Evolutionary conservation across 257 asterid genomes (phyloP).

Genomic region (Asclepias syriaca): DNA sequence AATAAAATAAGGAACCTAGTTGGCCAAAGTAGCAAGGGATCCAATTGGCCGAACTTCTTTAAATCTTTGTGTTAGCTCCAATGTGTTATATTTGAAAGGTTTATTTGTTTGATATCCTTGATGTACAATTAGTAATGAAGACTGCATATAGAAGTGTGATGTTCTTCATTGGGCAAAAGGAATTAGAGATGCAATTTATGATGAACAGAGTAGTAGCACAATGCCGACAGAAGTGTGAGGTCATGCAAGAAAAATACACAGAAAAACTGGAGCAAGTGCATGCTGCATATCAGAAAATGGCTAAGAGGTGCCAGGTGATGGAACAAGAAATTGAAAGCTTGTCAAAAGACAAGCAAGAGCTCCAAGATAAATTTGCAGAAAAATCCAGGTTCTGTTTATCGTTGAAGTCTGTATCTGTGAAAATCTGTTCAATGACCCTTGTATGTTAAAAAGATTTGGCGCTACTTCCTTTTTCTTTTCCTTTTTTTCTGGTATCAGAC

Average conservation of each 20-base stretch:
- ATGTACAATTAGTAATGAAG: conserved; percentile 52
- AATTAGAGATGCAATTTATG: conserved; percentile 82
- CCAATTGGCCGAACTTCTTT: no score
- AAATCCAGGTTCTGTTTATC: conserved; percentile 58
- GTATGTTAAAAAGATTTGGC: background rate
- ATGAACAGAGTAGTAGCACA: conserved; percentile 70
- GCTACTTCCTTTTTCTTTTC: background rate
- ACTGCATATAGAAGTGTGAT: conserved; percentile 63
- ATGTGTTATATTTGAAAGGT: background rate
- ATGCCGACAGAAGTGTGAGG: conserved; percentile 81
- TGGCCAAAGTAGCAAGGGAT: no score
- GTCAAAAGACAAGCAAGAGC: conserved; percentile 86
- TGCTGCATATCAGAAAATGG: conserved; percentile 80
- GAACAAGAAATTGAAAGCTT: conserved; percentile 77
- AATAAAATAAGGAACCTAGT: no score
- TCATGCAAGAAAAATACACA: conserved; percentile 80
- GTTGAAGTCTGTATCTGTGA: conserved; percentile 2
- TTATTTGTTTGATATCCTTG: conserved; percentile 30
- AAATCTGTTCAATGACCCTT: background rate
- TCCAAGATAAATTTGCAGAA: conserved; percentile 85
- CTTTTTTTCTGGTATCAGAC: conserved; percentile 43
- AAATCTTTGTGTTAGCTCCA: background rate
- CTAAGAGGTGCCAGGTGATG: conserved; percentile 82
- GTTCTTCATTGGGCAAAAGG: conserved; percentile 85
- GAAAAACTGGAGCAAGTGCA: conserved; percentile 86